Evolutionary conservation across 169 alveolate species (phyloP), one percentile per base, ranked within the genome.

Genomic region (Plasmodium malariae): DNA sequence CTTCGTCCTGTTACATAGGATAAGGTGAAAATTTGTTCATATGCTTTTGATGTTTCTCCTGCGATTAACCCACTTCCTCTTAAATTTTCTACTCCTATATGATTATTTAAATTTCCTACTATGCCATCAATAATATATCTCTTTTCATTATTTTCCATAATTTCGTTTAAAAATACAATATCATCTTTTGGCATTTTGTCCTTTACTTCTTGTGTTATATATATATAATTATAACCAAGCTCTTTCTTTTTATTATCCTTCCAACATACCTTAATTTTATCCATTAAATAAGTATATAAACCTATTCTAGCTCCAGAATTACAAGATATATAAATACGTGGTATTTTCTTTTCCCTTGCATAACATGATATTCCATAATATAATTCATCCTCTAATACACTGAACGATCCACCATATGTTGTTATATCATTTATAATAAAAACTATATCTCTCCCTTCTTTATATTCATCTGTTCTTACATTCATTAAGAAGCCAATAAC

Each of bases 1-100:
- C 96, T 92, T 19, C 98, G 87, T 7, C 97, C 97, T 3, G 97
- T 94, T 5, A 95, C 97, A 65, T 95, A 95, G 37, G 97, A 92
- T 49, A 96, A 89, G 2, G 98, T 96, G 90, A 96, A 93, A 24
- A 94, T 93, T 54, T 95, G 95, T 45, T 94, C 94, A 88, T 95
- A 95, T 17, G 98, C 97, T 48, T 93, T 93, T 62, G 97, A 94
- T 5, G 98, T 96, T 83, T 96, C 98, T 0, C 98, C 98, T 26
- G 98, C 98, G 28, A 96, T 96, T 71, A 92, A 83, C 40, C 96
- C 98, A 26, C 97, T 93, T 3, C 97, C 98, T 55, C 90, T 72
- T 69, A 96, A 69, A 68, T 95, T 95, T 86, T 96, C 98, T 30
- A 96, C 96, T 1, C 98, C 98, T 28, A 96, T 78, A 32, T 90